Conservation (phyloP, 2,329 filamentous ascomycete species). For the Fusarium siculi region DNA sequence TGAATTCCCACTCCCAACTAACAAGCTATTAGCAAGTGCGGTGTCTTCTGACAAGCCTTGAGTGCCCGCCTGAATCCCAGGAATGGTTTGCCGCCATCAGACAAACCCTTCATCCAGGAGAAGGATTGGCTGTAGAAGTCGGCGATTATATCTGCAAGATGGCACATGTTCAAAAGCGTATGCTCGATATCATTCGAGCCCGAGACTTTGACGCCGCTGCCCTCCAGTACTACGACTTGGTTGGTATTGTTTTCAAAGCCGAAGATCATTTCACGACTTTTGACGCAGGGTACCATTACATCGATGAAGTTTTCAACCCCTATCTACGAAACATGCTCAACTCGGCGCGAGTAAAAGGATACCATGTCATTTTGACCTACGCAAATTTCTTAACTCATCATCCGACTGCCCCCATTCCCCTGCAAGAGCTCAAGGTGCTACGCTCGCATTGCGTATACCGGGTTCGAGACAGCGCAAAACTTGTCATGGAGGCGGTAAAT, state of each 20-base stretch:
- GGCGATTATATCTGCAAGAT: slow-evolving; percentile 44
- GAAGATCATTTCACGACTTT: slow-evolving; percentile 36
- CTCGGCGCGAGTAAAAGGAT: slow-evolving; percentile 50
- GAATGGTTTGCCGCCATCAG: slow-evolving; percentile 50
- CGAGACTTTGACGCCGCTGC: slow-evolving; percentile 46
- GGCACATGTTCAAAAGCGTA: slow-evolving; percentile 43
- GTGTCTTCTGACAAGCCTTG: slow-evolving; percentile 46
- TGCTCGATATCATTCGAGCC: slow-evolving; percentile 41
- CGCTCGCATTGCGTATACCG: slow-evolving; percentile 43
- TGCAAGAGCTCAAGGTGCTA: slow-evolving; percentile 42
- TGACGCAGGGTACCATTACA: slow-evolving; percentile 11
- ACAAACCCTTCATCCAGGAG: slow-evolving; percentile 37
- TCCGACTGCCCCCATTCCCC: slow-evolving; percentile 34
- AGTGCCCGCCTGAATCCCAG: slow-evolving; percentile 51
- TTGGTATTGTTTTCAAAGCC: slow-evolving; percentile 42
- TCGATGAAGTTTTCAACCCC: slow-evolving; percentile 31
- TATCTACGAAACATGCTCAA: slow-evolving; percentile 50
- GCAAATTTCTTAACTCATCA: slow-evolving; percentile 52
- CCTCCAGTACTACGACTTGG: slow-evolving; percentile 42
- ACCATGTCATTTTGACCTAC: slow-evolving; percentile 48
- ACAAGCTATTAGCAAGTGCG: slow-evolving; percentile 51
- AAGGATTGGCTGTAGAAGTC: slow-evolving; percentile 45
- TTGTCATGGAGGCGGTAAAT: slow-evolving; percentile 45
- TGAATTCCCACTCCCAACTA: neutral
- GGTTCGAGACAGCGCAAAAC: slow-evolving; percentile 44